A percentile compares a stretch with the other conserved stretches of the same genome.
phyloP scores from a whole-genome alignment of 2,329 filamentous ascomycete genomes.

The Rhynchosporium graminicola region DNA sequence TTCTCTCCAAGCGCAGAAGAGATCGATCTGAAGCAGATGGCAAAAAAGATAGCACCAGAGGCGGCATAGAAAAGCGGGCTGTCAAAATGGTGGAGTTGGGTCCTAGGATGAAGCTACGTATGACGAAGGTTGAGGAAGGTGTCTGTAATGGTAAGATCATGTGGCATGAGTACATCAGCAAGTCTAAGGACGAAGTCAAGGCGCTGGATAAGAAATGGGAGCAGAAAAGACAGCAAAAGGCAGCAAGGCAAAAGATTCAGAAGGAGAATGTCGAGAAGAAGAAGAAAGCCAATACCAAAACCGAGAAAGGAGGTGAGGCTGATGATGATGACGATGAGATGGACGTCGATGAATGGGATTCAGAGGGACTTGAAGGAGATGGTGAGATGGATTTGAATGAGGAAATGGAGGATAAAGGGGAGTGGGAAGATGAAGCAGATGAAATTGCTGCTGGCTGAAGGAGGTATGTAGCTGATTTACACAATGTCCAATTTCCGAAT shows the following conservation, averaged over 20 bases:
- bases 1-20: constrained; percentile 50
- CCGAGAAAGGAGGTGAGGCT: constrained; percentile 54
- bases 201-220: constrained; percentile 84
- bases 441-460: constrained; percentile 40
- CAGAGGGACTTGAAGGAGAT: constrained; percentile 41
- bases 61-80: constrained; percentile 68
- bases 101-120: constrained; percentile 80
- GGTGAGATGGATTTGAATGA: constrained; percentile 41
- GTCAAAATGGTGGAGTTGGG: constrained; percentile 93
- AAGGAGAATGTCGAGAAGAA: constrained; percentile 91
- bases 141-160: constrained; percentile 86
- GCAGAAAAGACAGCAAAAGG: constrained; percentile 75
- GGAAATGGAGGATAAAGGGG: constrained; percentile 38
- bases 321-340: constrained; percentile 52
- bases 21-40: constrained; percentile 47
- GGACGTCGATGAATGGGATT: constrained; percentile 47
- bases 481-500: not conserved
- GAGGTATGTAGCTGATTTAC: constrained; percentile 14
- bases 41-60: constrained; percentile 44
- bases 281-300: constrained; percentile 58
- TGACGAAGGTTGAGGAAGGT: constrained; percentile 96
- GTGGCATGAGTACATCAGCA: constrained; percentile 96
- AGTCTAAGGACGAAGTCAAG: constrained; percentile 75
- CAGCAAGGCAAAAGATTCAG: constrained; percentile 76
- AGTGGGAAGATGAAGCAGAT: constrained; percentile 41